Evolutionary conservation across 352 stramenopile genomes (phyloP), one percentile per base, ranked within the genome.

Genomic region (Phytophthora palmivora): DNA sequence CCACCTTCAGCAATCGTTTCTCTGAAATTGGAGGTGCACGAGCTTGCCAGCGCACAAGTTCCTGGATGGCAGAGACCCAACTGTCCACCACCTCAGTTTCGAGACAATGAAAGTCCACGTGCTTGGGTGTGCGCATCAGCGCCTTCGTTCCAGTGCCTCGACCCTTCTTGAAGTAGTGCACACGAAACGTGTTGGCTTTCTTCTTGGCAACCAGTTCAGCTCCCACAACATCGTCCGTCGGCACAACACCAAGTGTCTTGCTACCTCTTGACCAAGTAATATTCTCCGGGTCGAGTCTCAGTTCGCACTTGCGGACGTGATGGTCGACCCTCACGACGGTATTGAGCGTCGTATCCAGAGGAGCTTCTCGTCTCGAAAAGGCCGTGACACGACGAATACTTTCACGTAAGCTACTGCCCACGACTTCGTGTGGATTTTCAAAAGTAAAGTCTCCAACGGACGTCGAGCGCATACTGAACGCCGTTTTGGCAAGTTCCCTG

Each of bases 311-410:
- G n/a, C 75, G 73, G 9, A 76, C 42, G 18, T 80, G 78, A 53
- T 76, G 80, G 32, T 45, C 28, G 2, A 77, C 58, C 33, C 63
- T 56, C 39, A 88, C 74, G 14, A 70, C 68, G 4, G 76, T 74
- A 22, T 63, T 78, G n/a, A 92, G 63, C 59, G 79, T 67, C 37
- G 72, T 76, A 51, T 92, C 86, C n/a, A 91, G 34, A 9, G 86
- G 86, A 5, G 81, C 68, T 33, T 94, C 86, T 16, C 84, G 78
- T 14, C 82, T 70, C n/a, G 86, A 94, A 63, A 91, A 88, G 6
- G 86, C 86, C 72, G 89, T 87, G 10, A 94, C 79, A 21, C 82
- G 82, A n/a, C 86, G 86, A 50, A 94, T 89, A 37, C 84, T 92
- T 49, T 93, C 86, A 15, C 86, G 78, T 49, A 92, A 44, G 42